These are phyloP conservation scores for Trichophyton benhamiae DNA, from an alignment of 2,329 filamentous ascomycete species.

Conservation along the genomic window DNA sequence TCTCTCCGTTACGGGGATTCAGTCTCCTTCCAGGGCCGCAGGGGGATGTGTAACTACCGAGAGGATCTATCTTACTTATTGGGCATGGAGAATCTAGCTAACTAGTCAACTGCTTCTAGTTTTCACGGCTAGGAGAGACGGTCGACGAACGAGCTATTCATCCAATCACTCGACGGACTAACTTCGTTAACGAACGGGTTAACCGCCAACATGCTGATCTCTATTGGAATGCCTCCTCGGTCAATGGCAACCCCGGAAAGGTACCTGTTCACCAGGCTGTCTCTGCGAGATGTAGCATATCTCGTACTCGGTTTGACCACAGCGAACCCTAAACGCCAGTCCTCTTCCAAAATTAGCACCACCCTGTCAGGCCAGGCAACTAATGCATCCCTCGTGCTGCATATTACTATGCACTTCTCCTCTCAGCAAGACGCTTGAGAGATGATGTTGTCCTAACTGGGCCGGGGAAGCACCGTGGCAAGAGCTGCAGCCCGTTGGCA, in stretches of 20 bases:
- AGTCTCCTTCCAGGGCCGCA: not conserved
- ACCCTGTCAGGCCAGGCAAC: not conserved
- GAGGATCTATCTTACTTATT: no score
- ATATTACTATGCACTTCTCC: not conserved
- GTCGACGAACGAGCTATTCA: no score
- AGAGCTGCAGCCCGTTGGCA: not conserved
- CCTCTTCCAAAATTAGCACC: slow-evolving; percentile 2
- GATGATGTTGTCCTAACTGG: not conserved
- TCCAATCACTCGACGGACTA: no score
- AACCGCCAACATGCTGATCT: not conserved
- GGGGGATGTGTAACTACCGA: not conserved
- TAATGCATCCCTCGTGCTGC: not conserved
- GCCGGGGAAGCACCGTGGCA: not conserved
- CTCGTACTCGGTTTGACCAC: not conserved
- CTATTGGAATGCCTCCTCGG: not conserved
- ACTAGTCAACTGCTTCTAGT: no score
- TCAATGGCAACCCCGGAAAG: not conserved
- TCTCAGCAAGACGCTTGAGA: not conserved
- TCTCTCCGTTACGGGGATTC: not conserved
- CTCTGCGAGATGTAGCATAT: not conserved
- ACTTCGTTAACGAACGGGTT: not conserved
- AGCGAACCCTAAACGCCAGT: not conserved
- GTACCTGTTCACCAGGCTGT: not conserved
- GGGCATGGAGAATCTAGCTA: no score
- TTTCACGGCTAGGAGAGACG: no score